Percentiles rank a stretch among this genome's conserved stretches.
phyloP scores from a whole-genome alignment of 2,329 filamentous ascomycete genomes.

The Colletotrichum neosansevieriae region DNA sequence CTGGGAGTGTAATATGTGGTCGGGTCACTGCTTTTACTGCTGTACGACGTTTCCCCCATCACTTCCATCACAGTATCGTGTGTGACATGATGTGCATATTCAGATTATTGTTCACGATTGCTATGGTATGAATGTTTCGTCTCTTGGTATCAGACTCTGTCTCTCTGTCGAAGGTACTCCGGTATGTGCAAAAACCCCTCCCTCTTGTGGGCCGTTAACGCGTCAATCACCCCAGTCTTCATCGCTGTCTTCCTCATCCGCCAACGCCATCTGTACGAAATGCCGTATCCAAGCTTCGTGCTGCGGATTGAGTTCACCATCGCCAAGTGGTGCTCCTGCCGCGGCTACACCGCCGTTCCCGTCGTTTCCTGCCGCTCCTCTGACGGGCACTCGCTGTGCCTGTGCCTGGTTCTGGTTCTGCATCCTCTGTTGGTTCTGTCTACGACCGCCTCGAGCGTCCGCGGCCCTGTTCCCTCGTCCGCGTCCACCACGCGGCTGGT shows the following conservation, averaged over 20 bases:
- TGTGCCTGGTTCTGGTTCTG: slow-evolving; percentile 43
- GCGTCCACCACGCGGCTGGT: slow-evolving; percentile 43
- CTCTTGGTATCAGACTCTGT: background rate
- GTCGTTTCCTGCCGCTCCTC: slow-evolving; percentile 27
- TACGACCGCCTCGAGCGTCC: slow-evolving; percentile 46
- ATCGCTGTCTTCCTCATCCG: slow-evolving; percentile 64
- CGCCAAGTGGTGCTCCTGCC: background rate
- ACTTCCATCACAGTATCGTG: background rate
- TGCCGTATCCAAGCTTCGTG: slow-evolving; percentile 66
- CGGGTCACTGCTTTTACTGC: no score
- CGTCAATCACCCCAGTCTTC: slow-evolving; percentile 48
- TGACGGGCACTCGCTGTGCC: slow-evolving; percentile 42
- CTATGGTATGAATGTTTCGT: slow-evolving; percentile 1
- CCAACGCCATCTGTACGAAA: slow-evolving; percentile 66
- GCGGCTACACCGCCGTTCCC: slow-evolving; percentile 15
- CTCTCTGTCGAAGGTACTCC: background rate
- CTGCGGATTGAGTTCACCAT: slow-evolving; percentile 55
- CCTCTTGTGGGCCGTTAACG: background rate
- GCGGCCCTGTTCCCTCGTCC: slow-evolving; percentile 47
- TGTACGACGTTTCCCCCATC: background rate
- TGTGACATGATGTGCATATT: background rate
- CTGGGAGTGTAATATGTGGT: no score
- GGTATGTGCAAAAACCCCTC: slow-evolving; percentile 1
- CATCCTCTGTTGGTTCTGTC: slow-evolving; percentile 45
- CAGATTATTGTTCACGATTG: background rate